A percentile compares a stretch with the other conserved stretches of the same genome.
These are phyloP conservation scores for Sophora flavescens DNA, from an alignment of 306 rosid genomes.

Conservation along the genomic window DNA sequence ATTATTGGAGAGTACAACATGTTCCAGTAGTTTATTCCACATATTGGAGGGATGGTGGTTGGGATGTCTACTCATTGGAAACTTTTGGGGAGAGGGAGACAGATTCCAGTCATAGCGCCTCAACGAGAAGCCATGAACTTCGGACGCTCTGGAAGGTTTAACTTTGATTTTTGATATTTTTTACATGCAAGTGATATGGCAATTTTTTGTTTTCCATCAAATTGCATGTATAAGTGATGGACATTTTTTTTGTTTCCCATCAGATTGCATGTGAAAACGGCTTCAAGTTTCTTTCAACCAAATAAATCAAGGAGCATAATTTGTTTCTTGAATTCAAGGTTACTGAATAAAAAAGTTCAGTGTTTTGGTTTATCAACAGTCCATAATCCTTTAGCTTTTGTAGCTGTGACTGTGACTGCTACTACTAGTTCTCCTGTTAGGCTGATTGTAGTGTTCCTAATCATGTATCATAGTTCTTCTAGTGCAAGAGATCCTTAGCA, in stretches of 20 bases:
- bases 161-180: neutral
- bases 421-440: constrained; percentile 3
- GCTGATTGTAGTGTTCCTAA: neutral
- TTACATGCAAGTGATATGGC: constrained; percentile 7
- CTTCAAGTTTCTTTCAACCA: constrained; percentile 1
- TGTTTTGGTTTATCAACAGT: constrained; percentile 4
- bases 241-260: constrained; percentile 2
- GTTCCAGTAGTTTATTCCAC: constrained; percentile 63
- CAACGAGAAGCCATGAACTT: constrained; percentile 40
- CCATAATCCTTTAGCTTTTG: constrained; percentile 9
- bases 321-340: constrained; percentile 19
- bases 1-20: constrained; percentile 58
- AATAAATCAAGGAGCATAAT: constrained; percentile 27
- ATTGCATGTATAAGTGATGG: neutral
- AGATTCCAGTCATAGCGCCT: constrained; percentile 28
- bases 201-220: neutral
- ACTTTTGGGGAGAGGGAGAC: constrained; percentile 47
- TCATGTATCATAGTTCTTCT: neutral
- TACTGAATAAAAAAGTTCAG: constrained; percentile 32
- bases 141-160: constrained; percentile 57
- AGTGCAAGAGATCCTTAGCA: neutral
- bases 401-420: neutral
- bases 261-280: neutral
- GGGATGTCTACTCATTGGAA: constrained; percentile 69
- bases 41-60: constrained; percentile 68